These are phyloP conservation scores for Panicum miliaceum DNA, from an alignment of 176 grass and related monocot genomes.

Conservation along the genomic window DNA sequence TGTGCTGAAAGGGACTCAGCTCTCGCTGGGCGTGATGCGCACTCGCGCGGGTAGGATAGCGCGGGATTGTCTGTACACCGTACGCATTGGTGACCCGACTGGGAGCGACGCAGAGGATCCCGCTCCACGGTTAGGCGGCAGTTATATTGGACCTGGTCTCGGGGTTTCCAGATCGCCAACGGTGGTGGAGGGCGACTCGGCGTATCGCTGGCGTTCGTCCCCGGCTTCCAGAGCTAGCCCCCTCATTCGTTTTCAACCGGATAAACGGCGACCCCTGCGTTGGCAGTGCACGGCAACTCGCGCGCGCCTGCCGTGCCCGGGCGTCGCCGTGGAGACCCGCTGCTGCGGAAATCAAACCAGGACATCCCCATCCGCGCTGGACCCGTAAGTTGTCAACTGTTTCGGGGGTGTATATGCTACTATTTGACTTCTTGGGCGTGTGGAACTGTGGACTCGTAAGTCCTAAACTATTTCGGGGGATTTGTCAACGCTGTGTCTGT, in stretches of 20 bases:
- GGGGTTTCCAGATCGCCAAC: neutral
- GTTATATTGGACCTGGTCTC: slow-evolving; percentile 56
- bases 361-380: neutral
- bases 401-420: neutral
- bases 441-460: no score
- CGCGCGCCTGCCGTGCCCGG: neutral
- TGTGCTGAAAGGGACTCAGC: slow-evolving; percentile 18
- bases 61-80: neutral
- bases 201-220: slow-evolving; percentile 11
- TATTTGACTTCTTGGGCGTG: slow-evolving; percentile 7
- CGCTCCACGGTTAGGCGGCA: slow-evolving; percentile 33
- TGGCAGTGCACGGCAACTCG: slow-evolving; percentile 32
- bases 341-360: neutral
- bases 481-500: slow-evolving; percentile 7
- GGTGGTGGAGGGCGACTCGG: slow-evolving; percentile 22
- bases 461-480: neutral
- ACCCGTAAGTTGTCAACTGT: neutral
- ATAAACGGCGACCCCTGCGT: slow-evolving; percentile 42
- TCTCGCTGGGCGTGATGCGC: neutral
- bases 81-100: neutral
- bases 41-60: neutral
- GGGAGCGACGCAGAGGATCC: slow-evolving; percentile 26
- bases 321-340: neutral
- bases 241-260: slow-evolving; percentile 1
- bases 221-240: neutral